phyloP scores from a whole-genome alignment of 177 flowering plant genomes.

The Tripterygium wilfordii region DNA sequence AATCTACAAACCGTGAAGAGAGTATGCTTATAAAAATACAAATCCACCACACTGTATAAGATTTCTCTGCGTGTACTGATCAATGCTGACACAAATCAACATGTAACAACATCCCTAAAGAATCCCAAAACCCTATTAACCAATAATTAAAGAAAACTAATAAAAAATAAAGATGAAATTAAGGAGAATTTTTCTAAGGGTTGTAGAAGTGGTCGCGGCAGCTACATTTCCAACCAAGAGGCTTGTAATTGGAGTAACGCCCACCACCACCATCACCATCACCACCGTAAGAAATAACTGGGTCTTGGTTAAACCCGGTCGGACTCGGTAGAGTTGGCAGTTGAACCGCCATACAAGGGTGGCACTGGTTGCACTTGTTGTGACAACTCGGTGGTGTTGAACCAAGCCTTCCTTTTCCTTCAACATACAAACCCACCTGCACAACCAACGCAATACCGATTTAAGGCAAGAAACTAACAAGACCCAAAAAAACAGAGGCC shows the following conservation, averaged over 20 bases:
- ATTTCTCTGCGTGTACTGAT: too few relatives aligned
- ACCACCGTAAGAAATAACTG: constrained; percentile 13
- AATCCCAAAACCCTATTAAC: too few relatives aligned
- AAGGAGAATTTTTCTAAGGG: constrained; percentile 23
- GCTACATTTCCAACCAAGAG: constrained; percentile 70
- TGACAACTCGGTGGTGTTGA: constrained; percentile 80
- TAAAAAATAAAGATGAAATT: background rate
- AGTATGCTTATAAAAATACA: too few relatives aligned
- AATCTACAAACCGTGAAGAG: too few relatives aligned
- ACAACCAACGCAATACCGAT: background rate
- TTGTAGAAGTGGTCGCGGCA: constrained; percentile 52
- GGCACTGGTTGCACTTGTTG: constrained; percentile 74
- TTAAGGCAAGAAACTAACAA: too few relatives aligned
- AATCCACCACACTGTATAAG: too few relatives aligned
- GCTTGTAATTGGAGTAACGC: constrained; percentile 68
- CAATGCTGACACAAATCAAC: too few relatives aligned
- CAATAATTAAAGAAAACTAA: too few relatives aligned
- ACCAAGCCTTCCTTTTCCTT: constrained; percentile 52
- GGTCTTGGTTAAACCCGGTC: constrained; percentile 5
- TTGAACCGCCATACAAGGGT: constrained; percentile 76
- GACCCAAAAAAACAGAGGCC: background rate
- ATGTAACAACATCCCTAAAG: too few relatives aligned
- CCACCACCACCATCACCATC: constrained; percentile 15
- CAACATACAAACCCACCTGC: constrained; percentile 28
- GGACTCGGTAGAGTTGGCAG: constrained; percentile 48